Conservation (phyloP, 2,329 filamentous ascomycete genomes). For the Beauveria medogensis region DNA sequence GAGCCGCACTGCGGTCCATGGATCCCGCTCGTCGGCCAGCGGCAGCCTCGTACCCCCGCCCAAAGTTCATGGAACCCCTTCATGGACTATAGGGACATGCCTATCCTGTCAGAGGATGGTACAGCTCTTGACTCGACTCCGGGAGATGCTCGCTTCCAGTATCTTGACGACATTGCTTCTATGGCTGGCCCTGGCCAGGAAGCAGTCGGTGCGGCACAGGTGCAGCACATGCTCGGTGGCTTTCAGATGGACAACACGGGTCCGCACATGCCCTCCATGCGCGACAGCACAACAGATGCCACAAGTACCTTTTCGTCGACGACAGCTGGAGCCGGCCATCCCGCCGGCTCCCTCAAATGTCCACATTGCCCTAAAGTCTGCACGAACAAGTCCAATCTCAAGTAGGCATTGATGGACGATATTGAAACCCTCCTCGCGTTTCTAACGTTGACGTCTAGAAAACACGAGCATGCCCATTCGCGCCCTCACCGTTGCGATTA, state of each 20-base stretch:
- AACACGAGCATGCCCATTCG: conserved; percentile 63
- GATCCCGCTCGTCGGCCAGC: background rate
- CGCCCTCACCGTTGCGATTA: conserved; percentile 58
- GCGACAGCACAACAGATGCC: background rate
- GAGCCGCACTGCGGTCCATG: background rate
- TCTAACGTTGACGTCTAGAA: conserved; percentile 40
- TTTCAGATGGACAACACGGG: background rate
- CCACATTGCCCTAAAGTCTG: background rate
- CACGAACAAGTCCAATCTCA: conserved; percentile 2
- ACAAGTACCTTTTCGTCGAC: background rate
- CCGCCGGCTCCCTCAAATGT: background rate
- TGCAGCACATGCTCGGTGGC: conserved; percentile 1
- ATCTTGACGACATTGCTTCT: background rate
- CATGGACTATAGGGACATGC: background rate
- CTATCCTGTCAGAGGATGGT: conserved; percentile 1
- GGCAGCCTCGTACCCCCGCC: background rate
- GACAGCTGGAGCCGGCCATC: background rate
- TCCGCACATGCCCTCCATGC: conserved; percentile 5
- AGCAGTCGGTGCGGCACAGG: background rate
- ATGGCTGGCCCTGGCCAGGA: background rate
- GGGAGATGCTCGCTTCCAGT: background rate
- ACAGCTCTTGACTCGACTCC: background rate
- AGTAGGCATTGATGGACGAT: background rate
- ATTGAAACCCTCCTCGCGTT: background rate
- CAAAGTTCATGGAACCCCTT: background rate